Evolutionary conservation across 2,329 filamentous ascomycete species (phyloP), one percentile per base, ranked within the genome.

Genomic region (Xylaria digitata): DNA sequence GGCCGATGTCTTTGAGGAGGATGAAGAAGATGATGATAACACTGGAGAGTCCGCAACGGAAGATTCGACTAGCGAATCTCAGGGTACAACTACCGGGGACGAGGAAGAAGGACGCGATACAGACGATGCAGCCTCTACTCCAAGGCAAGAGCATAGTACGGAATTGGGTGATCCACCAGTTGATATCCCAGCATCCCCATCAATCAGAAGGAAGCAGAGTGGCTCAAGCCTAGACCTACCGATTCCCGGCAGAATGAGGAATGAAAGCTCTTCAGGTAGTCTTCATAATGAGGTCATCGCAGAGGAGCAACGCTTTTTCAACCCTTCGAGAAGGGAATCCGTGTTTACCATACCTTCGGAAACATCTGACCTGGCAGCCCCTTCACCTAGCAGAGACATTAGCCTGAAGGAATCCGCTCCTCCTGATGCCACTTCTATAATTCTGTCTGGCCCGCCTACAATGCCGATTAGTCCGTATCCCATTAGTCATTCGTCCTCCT

Each of bases 1-100:
- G 92, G 92, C 90, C 0, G 92, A 95, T 75, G 92, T 96, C 0
- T 96, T 95, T 70, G 92, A 96, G 75, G 92, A 95, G 73, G 92
- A 94, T 32, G 92, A 94, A 70, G 90, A 92, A 73, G 85, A 87
- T 3, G 82, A 83, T 1, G 82, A 83, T 13, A 62, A 70, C 9
- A 73, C 70, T 23, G 69, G 71, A 19, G 75, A 75, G 50, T 75
- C 72, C 37, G 62, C 62, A 59, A 75, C 69, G 40, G 76, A 74
- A 45, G 73, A 71, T 45, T 76, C 75, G 60, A 68, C 66, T 15
- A 71, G 68, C n/a, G 73, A 76, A 21, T 67, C 70, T 3, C 72
- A 70, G 55, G 70, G 70, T 19, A 68, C 63, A 58, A 75, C 70
- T 40, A 67, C 65, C 6, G 71, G 73, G 13, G 71, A 73, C n/a